Percentiles rank a stretch among this genome's conserved stretches.
Evolutionary conservation across 805 yeast species (phyloP).

Genomic region (Saturnispora besseyi): DNA sequence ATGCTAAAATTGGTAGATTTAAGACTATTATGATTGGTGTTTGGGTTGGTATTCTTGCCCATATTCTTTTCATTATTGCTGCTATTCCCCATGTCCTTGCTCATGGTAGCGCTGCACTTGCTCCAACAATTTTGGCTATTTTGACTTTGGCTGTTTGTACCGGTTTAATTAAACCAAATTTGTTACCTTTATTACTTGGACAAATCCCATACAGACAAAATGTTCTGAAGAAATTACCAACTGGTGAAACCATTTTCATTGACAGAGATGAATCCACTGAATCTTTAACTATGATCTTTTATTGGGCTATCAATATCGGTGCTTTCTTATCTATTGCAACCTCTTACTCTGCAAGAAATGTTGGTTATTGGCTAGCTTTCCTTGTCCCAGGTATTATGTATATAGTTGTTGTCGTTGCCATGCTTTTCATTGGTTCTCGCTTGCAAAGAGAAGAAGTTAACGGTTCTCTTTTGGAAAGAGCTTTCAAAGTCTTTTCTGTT

Average conservation of each 20-base stretch:
- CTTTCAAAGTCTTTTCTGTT: slow-evolving; percentile 33
- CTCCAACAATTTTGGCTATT: slow-evolving; percentile 34
- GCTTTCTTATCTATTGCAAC: slow-evolving; percentile 46
- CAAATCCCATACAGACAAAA: slow-evolving; percentile 33
- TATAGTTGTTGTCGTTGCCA: slow-evolving; percentile 38
- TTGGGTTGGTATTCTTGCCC: slow-evolving; percentile 35
- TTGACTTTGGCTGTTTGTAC: slow-evolving; percentile 37
- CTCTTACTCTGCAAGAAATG: slow-evolving; percentile 40
- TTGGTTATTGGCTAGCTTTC: slow-evolving; percentile 49
- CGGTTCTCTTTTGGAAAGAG: slow-evolving; percentile 40
- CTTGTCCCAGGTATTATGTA: slow-evolving; percentile 49
- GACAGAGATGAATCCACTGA: slow-evolving; percentile 37
- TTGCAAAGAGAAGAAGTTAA: slow-evolving; percentile 29
- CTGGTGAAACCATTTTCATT: slow-evolving; percentile 59
- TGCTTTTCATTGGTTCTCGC: slow-evolving; percentile 28
- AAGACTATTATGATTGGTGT: slow-evolving; percentile 34
- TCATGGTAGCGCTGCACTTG: slow-evolving; percentile 30
- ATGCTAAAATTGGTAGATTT: slow-evolving; percentile 38
- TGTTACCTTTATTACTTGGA: slow-evolving; percentile 43
- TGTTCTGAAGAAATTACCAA: slow-evolving; percentile 44
- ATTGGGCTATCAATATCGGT: slow-evolving; percentile 49
- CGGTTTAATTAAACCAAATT: slow-evolving; percentile 47
- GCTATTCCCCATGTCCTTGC: slow-evolving; percentile 37
- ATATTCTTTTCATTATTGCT: slow-evolving; percentile 40
- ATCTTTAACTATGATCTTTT: slow-evolving; percentile 35